Evolutionary conservation across 176 grass and related monocot genomes (phyloP).

Genomic region (Cenchrus americanus): DNA sequence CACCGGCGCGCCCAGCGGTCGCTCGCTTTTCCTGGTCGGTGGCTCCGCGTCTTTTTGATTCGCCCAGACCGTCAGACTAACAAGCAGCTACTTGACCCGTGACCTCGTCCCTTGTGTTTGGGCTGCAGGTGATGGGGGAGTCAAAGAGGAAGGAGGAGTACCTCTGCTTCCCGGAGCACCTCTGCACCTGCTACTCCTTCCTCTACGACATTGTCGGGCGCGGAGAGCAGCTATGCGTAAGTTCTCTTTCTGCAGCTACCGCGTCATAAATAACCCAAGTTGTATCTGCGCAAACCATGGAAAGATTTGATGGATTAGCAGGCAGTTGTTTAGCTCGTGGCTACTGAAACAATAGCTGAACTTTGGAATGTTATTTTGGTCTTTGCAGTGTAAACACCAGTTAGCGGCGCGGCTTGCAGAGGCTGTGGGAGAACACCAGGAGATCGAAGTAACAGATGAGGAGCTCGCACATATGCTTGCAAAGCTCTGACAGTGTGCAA

Average conservation of each 20-base stretch:
- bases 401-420: conserved; percentile 91
- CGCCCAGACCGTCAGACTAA: neutral
- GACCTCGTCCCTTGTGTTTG: neutral
- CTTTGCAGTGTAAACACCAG: conserved; percentile 86
- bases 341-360: conserved; percentile 9
- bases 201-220: conserved; percentile 90
- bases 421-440: conserved; percentile 62
- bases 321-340: neutral
- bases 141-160: conserved; percentile 97
- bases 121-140: conserved; percentile 78
- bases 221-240: conserved; percentile 79
- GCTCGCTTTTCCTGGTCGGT: conserved; percentile 80
- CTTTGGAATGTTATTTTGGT: neutral
- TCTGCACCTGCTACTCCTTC: conserved; percentile 97
- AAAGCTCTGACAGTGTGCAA: conserved; percentile 60
- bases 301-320: neutral
- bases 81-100: neutral
- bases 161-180: conserved; percentile 88
- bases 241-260: conserved; percentile 21
- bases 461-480: conserved; percentile 83
- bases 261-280: neutral
- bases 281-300: neutral
- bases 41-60: neutral
- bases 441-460: conserved; percentile 74
- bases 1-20: conserved; percentile 68